A percentile compares a stretch with the other conserved stretches of the same genome.
These are phyloP conservation scores for Cinnamomum chago DNA, from an alignment of 164 flowering plant genomes.

Conservation along the genomic window DNA sequence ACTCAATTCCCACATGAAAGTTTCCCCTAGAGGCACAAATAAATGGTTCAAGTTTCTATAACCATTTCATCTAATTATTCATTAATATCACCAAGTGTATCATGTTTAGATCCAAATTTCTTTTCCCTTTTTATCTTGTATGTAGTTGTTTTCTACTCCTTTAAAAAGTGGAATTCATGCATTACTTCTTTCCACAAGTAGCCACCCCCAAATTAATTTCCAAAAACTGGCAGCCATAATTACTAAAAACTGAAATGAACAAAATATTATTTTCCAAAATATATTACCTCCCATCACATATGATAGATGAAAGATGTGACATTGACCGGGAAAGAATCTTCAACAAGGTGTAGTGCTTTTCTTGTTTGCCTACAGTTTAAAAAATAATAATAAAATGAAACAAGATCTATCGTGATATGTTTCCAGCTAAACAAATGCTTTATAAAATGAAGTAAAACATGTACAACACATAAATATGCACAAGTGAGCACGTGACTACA, in stretches of 20 bases:
- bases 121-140: background rate
- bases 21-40: background rate
- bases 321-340: slow-evolving; percentile 49
- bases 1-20: background rate
- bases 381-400: background rate
- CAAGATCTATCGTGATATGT: background rate
- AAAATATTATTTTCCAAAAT: too few species aligned
- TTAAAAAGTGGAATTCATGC: background rate
- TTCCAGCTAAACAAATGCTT: too few species aligned
- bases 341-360: slow-evolving; percentile 37
- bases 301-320: slow-evolving; percentile 35
- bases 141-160: background rate
- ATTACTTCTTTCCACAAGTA: background rate
- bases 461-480: too few species aligned
- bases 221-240: background rate
- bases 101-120: background rate
- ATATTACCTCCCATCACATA: slow-evolving; percentile 63
- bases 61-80: background rate
- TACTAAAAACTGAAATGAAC: too few species aligned
- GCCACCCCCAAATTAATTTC: background rate
- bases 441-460: too few species aligned
- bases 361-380: slow-evolving; percentile 43
- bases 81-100: background rate
- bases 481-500: too few species aligned
- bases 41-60: background rate